Conservation (phyloP, 1,139 yeast genomes). For the Magnusiomyces suaveolens region DNA sequence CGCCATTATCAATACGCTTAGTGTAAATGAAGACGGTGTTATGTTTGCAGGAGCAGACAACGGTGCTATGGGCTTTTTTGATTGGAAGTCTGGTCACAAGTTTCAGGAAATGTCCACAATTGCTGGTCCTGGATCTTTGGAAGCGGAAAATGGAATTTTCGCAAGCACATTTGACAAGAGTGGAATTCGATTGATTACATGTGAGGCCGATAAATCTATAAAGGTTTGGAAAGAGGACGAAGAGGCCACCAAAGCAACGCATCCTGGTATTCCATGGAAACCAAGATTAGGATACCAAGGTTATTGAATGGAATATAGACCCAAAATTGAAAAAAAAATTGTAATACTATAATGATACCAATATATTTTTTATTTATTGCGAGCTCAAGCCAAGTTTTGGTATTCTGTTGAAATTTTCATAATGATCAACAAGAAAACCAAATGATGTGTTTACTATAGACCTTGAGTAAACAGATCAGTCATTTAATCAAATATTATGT, state of each 20-base stretch:
- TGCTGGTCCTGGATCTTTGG: conserved; percentile 60
- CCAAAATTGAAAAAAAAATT: too few relatives aligned
- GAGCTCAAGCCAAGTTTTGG: too few relatives aligned
- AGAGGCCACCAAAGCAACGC: conserved; percentile 37
- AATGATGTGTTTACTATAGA: too few relatives aligned
- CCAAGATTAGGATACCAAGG: conserved; percentile 25
- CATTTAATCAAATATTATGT: too few relatives aligned
- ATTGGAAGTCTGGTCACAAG: conserved; percentile 61
- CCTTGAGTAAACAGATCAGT: too few relatives aligned
- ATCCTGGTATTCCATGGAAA: conserved; percentile 43
- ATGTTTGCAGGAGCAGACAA: conserved; percentile 78
- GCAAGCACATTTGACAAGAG: conserved; percentile 69
- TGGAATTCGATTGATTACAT: conserved; percentile 72
- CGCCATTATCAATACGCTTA: conserved; percentile 58
- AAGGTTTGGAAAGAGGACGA: conserved; percentile 67
- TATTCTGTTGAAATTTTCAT: too few relatives aligned
- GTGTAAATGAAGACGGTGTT: conserved; percentile 57
- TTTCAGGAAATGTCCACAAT: conserved; percentile 47
- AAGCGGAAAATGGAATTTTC: conserved; percentile 58
- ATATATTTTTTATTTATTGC: too few relatives aligned
- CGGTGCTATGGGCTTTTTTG: conserved; percentile 69
- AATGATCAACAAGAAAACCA: too few relatives aligned
- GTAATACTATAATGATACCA: too few relatives aligned
- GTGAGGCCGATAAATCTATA: conserved; percentile 83
- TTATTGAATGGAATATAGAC: too few relatives aligned